phyloP scores from a whole-genome alignment of 495 filamentous ascomycete species.

The Hapsidospora chrysogenum region DNA sequence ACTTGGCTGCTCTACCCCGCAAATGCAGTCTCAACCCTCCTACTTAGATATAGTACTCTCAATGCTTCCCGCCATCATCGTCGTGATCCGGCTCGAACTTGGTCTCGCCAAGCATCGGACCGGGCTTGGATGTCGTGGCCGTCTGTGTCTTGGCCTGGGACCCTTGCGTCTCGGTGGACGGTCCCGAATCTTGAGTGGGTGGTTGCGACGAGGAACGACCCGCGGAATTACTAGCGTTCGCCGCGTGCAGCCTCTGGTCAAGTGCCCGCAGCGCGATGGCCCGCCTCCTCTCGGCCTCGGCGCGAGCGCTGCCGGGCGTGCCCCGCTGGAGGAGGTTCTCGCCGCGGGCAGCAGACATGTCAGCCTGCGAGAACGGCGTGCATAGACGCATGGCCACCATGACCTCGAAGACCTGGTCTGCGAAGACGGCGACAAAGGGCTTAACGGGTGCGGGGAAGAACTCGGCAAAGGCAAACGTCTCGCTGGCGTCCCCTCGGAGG shows the following conservation, averaged over 20 bases:
- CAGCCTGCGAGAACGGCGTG: slow-evolving; percentile 73
- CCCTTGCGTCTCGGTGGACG: slow-evolving; percentile 31
- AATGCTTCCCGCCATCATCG: slow-evolving; percentile 6
- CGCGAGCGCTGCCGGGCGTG: slow-evolving; percentile 55
- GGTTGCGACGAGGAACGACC: slow-evolving; percentile 20
- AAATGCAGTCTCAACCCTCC: no score
- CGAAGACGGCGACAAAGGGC: slow-evolving; percentile 53
- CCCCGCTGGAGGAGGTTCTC: slow-evolving; percentile 35
- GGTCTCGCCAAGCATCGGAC: slow-evolving; percentile 46
- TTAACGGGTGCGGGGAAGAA: slow-evolving; percentile 88
- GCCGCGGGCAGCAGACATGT: slow-evolving; percentile 54
- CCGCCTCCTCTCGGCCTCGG: slow-evolving; percentile 81
- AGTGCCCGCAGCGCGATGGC: slow-evolving; percentile 80
- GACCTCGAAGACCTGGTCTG: slow-evolving; percentile 55
- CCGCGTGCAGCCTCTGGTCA: slow-evolving; percentile 79
- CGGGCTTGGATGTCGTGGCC: slow-evolving; percentile 25
- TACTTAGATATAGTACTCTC: no score
- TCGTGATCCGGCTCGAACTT: slow-evolving; percentile 50
- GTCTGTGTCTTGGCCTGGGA: slow-evolving; percentile 25
- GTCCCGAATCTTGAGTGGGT: slow-evolving; percentile 20
- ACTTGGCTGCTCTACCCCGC: no score
- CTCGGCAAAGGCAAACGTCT: slow-evolving; percentile 86
- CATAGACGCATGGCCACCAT: slow-evolving; percentile 61
- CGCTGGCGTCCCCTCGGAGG: slow-evolving; percentile 74
- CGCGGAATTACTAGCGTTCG: slow-evolving; percentile 34